Evolutionary conservation across 75 land plant genomes (phyloP).

Genomic region (Picea sitchensis): DNA sequence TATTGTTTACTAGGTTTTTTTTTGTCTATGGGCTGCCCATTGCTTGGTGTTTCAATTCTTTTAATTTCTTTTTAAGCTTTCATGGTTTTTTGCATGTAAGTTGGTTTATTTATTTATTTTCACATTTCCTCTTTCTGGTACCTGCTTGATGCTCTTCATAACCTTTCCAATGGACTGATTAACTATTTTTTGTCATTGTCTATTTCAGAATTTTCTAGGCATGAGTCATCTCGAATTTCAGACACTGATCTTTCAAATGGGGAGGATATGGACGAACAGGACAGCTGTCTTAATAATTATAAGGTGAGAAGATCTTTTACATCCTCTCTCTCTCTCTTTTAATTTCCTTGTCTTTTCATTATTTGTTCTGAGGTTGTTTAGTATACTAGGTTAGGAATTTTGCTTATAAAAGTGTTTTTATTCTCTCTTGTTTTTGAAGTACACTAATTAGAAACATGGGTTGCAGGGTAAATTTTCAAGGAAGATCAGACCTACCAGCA

Average conservation of each 20-base stretch:
- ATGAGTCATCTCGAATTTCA: conserved; percentile 17
- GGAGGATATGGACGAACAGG: conserved; percentile 19
- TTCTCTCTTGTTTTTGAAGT: not conserved
- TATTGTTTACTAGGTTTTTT: too few species aligned
- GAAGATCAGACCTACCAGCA: conserved; percentile 25
- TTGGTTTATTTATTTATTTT: not conserved
- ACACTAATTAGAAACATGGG: not conserved
- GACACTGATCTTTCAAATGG: conserved; percentile 19
- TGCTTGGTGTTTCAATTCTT: not conserved
- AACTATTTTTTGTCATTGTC: not conserved
- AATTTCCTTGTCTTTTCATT: not conserved
- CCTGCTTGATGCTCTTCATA: not conserved
- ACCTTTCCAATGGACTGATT: not conserved
- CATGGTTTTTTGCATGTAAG: not conserved
- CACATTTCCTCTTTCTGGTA: not conserved
- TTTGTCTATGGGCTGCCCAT: not conserved
- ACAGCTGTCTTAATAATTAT: conserved; percentile 10
- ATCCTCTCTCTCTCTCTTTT: not conserved
- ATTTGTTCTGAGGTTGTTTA: not conserved
- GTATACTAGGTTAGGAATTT: not conserved
- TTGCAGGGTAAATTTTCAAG: conserved; percentile 30
- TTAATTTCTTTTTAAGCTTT: not conserved
- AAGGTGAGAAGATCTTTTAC: conserved; percentile 12
- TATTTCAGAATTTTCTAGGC: conserved; percentile 32
- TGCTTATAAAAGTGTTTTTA: not conserved